phyloP scores from a whole-genome alignment of 2,329 filamentous ascomycete species.

The Diaporthe humulicola region DNA sequence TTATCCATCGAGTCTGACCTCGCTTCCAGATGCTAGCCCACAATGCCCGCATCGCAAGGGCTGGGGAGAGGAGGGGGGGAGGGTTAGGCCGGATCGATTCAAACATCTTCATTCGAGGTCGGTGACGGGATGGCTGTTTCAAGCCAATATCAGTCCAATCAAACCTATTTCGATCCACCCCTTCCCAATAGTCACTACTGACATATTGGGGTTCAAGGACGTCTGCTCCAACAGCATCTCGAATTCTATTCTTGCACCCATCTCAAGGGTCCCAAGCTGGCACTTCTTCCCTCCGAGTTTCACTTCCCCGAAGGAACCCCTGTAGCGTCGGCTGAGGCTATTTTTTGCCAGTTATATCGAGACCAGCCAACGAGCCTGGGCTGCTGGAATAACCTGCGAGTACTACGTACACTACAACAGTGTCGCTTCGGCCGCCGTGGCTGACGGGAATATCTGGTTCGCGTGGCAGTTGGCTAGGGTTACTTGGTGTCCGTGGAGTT shows the following conservation, averaged over 20 bases:
- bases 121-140: constrained; percentile 26
- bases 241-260: constrained; percentile 16
- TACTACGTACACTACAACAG: background rate
- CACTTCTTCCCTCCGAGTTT: constrained; percentile 16
- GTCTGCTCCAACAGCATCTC: background rate
- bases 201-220: background rate
- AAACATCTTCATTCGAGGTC: constrained; percentile 17
- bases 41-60: background rate
- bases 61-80: background rate
- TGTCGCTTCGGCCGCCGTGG: constrained; percentile 13
- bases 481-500: background rate
- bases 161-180: background rate
- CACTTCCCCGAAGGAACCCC: constrained; percentile 13
- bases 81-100: constrained; percentile 6
- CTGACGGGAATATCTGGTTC: constrained; percentile 27
- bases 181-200: background rate
- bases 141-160: constrained; percentile 23
- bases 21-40: constrained; percentile 9
- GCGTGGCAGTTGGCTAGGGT: constrained; percentile 30
- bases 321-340: constrained; percentile 13
- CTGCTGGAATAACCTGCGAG: background rate
- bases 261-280: constrained; percentile 14
- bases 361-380: background rate
- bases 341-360: background rate
- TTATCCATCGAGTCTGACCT: constrained; percentile 9